A percentile compares a stretch with the other conserved stretches of the same genome.
Conservation (phyloP, 1,284 basidiomycete genomes). For the Leccinum solheimii region DNA sequence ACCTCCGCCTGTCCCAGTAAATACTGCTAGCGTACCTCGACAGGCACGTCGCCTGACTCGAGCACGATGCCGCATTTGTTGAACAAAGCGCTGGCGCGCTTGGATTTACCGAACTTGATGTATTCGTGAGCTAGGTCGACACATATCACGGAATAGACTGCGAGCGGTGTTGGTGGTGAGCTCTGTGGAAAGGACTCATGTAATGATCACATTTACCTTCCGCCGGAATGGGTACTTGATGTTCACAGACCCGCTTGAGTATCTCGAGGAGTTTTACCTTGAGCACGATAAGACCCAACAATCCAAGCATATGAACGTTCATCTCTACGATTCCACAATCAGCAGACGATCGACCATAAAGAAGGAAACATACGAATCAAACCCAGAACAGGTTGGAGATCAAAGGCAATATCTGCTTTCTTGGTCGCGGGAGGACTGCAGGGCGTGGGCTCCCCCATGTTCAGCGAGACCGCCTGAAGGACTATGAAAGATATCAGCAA, state of each 20-base stretch:
- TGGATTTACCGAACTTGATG: conserved; percentile 70
- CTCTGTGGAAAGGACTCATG: background rate
- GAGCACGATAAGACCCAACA: conserved; percentile 52
- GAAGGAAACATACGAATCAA: conserved; percentile 21
- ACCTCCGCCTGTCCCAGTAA: conserved; percentile 68
- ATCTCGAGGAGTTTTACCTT: conserved; percentile 57
- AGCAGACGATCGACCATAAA: background rate
- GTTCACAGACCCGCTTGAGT: conserved; percentile 48
- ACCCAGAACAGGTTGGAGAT: conserved; percentile 28
- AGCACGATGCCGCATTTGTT: conserved; percentile 52
- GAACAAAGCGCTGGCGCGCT: conserved; percentile 66
- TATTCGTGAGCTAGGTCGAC: conserved; percentile 78
- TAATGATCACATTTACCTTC: conserved; percentile 45
- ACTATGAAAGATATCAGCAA: conserved; percentile 24
- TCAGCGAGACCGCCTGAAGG: conserved; percentile 39
- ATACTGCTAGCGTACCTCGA: conserved; percentile 54
- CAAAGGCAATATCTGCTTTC: conserved; percentile 39
- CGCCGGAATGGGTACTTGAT: conserved; percentile 39
- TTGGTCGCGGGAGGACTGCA: conserved; percentile 5
- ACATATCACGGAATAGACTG: conserved; percentile 68
- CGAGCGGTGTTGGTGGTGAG: background rate
- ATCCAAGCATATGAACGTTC: conserved; percentile 64
- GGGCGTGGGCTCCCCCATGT: conserved; percentile 26
- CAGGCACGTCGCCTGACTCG: conserved; percentile 43
- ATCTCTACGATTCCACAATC: conserved; percentile 42